phyloP scores from a whole-genome alignment of 116 monocot species.

The Cymodocea nodosa region DNA sequence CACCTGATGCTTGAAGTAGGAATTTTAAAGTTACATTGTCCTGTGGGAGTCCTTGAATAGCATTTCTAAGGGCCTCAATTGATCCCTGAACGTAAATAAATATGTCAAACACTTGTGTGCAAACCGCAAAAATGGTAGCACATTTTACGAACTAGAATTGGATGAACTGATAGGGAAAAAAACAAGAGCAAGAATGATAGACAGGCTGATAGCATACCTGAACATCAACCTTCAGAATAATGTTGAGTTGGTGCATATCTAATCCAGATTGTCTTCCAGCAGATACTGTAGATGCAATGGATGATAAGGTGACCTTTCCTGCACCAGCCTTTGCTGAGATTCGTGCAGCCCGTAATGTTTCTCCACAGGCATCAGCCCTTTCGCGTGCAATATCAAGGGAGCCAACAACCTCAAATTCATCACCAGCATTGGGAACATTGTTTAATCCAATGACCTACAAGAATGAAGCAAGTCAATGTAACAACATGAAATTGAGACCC shows the following conservation, averaged over 20 bases:
- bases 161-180: not conserved
- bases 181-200: not conserved
- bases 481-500: not conserved
- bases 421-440: constrained; percentile 83
- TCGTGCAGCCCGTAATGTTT: constrained; percentile 34
- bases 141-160: not conserved
- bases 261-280: constrained; percentile 57
- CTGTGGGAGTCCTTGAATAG: constrained; percentile 81
- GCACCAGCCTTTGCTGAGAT: constrained; percentile 82
- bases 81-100: constrained; percentile 45
- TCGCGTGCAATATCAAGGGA: constrained; percentile 71
- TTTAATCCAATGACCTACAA: constrained; percentile 77
- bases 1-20: constrained; percentile 85
- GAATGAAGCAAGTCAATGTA: not conserved
- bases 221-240: constrained; percentile 90
- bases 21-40: constrained; percentile 81
- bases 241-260: constrained; percentile 84
- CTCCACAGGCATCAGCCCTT: constrained; percentile 58
- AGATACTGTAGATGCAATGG: constrained; percentile 72
- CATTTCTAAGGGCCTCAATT: constrained; percentile 88
- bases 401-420: constrained; percentile 83
- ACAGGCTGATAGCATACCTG: constrained; percentile 41
- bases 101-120: not conserved
- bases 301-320: constrained; percentile 75
- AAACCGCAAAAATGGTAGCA: not conserved